A percentile compares a stretch with the other conserved stretches of the same genome.
These are phyloP conservation scores for Rhynchosporium agropyri DNA, from an alignment of 2,329 filamentous ascomycete species.

Conservation along the genomic window DNA sequence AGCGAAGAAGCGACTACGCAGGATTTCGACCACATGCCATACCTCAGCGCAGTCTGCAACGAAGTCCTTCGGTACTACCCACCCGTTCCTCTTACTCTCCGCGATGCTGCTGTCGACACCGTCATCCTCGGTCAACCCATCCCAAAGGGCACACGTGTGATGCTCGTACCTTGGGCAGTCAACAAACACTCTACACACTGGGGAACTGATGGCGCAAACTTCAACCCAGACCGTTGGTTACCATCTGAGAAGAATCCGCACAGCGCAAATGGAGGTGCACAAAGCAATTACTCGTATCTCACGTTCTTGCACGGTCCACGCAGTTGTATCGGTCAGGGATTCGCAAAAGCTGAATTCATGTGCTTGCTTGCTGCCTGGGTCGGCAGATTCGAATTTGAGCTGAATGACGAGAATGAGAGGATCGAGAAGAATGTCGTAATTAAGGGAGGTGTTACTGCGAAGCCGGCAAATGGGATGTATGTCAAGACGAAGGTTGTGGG, in stretches of 20 bases:
- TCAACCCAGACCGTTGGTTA: constrained; percentile 80
- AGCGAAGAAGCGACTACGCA: constrained; percentile 51
- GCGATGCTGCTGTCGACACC: constrained; percentile 66
- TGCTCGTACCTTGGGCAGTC: constrained; percentile 65
- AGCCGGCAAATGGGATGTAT: constrained; percentile 72
- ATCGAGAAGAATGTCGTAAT: constrained; percentile 70
- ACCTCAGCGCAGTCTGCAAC: constrained; percentile 76
- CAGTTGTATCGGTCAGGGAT: constrained; percentile 80
- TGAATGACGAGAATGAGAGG: constrained; percentile 60
- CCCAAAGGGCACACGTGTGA: constrained; percentile 70
- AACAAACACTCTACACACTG: constrained; percentile 72
- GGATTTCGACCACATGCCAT: constrained; percentile 74
- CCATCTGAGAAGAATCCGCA: constrained; percentile 42
- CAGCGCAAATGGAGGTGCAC: constrained; percentile 68
- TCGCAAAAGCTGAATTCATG: constrained; percentile 83
- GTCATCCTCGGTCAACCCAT: constrained; percentile 66
- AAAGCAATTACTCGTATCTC: constrained; percentile 75
- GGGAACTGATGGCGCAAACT: constrained; percentile 73
- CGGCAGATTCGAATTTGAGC: constrained; percentile 69
- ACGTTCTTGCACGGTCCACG: constrained; percentile 87
- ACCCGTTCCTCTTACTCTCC: constrained; percentile 71
- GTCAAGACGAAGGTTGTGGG: constrained; percentile 68
- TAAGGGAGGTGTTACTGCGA: constrained; percentile 69
- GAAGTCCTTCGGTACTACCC: constrained; percentile 75
- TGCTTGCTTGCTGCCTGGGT: constrained; percentile 78